phyloP scores from a whole-genome alignment of 2,329 filamentous ascomycete genomes.

The Fusarium palustre region DNA sequence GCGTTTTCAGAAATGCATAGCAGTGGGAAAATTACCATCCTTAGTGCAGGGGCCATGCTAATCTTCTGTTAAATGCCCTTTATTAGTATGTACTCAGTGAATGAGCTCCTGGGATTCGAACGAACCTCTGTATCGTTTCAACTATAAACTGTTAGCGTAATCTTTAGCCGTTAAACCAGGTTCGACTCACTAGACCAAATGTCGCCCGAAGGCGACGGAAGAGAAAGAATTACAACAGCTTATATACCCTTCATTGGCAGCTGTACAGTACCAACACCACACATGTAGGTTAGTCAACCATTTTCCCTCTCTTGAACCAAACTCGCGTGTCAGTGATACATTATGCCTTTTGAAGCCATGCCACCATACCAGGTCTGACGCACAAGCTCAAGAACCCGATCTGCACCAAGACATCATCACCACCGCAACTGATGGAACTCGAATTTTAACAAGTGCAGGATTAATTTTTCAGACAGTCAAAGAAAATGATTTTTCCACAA shows the following conservation, averaged over 20 bases:
- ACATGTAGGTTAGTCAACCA: too few relatives aligned
- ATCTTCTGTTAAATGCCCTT: constrained; percentile 65
- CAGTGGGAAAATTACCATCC: constrained; percentile 79
- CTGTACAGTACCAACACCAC: too few relatives aligned
- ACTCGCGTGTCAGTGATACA: not conserved
- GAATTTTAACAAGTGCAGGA: not conserved
- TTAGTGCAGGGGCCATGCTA: constrained; percentile 91
- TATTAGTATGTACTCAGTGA: not conserved
- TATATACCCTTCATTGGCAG: too few relatives aligned
- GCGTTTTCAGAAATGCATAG: too few relatives aligned
- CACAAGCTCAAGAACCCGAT: not conserved
- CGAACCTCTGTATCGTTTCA: not conserved
- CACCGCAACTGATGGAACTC: not conserved
- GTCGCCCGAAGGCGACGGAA: too few relatives aligned
- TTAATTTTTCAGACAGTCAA: not conserved
- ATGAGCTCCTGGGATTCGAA: not conserved
- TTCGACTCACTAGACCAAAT: too few relatives aligned
- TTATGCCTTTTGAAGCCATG: not conserved
- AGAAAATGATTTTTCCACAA: not conserved
- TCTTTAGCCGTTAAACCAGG: too few relatives aligned
- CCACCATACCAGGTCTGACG: not conserved
- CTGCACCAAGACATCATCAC: too few relatives aligned
- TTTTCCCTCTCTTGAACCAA: not conserved
- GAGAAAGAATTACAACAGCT: too few relatives aligned
- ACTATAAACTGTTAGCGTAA: too few relatives aligned